Evolutionary conservation across 2,329 filamentous ascomycete genomes (phyloP), one percentile per base, ranked within the genome.

Genomic region (Sclerotinia subarctica): DNA sequence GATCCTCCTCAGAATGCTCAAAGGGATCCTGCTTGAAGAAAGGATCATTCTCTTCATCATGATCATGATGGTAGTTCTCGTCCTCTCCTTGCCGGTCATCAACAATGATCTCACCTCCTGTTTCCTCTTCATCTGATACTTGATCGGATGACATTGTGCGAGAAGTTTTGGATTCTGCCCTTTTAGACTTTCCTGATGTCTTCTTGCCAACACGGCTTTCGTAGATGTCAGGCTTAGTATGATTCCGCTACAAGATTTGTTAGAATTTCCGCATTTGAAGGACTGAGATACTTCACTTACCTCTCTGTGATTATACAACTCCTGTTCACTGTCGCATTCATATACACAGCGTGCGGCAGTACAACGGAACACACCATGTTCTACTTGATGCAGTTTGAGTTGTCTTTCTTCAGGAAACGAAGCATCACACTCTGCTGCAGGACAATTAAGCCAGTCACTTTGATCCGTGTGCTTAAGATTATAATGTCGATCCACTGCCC

Each of bases 401-500:
- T 32, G 15, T 13, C 57, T 21, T 32, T 19, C 38, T 6, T 46
- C 42, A 7, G 21, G 46, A 46, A 59, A 59, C 13, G 57, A 59
- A 21, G 24, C 11, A 15, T n/a, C 17, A 2, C 57, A 59, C 17
- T 21, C 57, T n/a, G 19, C 38, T 3, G 42, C 46, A 42, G 42
- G 57, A 59, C 57, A 59, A 15, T n/a, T 44, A 15, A 26, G 29
- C 57, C 57, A 59, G 57, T 26, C 21, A 46, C 38, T 46, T n/a
- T 29, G 46, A 17, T 59, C 57, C 21, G 19, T 29, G 8, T 59
- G 57, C 26, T 46, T 42, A 29, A n/a, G 17, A 21, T 46, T 46
- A 21, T 29, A 47, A 24, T 60, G 57, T 5, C 26, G 44, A 7
- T 13, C 17, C 6, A 17, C 19, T 17, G 42, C 58, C 8, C 26